Base-by-base conservation (phyloP, 2,329 filamentous ascomycete genomes). In the Didymella pinodella region DNA sequence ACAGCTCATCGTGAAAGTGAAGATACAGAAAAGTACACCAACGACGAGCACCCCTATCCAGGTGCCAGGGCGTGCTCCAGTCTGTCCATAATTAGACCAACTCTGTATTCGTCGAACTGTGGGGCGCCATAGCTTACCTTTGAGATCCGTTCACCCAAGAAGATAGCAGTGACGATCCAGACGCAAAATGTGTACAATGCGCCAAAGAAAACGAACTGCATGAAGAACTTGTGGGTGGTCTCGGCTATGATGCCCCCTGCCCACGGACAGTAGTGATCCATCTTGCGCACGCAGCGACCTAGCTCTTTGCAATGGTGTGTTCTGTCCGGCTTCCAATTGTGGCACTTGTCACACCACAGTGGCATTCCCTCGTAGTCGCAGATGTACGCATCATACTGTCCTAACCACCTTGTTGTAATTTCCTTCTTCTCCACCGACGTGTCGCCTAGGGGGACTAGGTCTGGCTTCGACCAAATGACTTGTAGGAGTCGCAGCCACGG, bases 241-340 rank as follows among this genome's bases (percentile, higher is more conserved):
- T 97, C 93, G 0, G 88, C 90, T 10, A 99, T 88, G 65, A 97
- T 91, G 22, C 94, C 95, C 4, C 94, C 94, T n/a, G 96, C 93
- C 87, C 88, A 98, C 0, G 94, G 95, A 71, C 95, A 99, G 70
- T 93, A 95, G 73, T 98, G 94, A 64, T 98, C 94, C 90, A 97
- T 95, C 70, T 95, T 95, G 40, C 85, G 81, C 22, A 96, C 90
- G 71, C 94, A 98, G 43, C 92, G 85, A 48, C 87, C 87, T 12
- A 95, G 81, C 72, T 96, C 91, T 51, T 88, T 88, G 71, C 90
- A 96, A 77, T 98, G 94, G 74, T 97, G 93, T 2, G 90, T 86
- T 3, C 94, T 85, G 71, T 97, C 94, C 0, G 90, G 88, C 76
- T 97, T 98, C 87, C 91, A 97, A 64, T 90, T 91, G 55, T 86